Evolutionary conservation across 306 rosid species (phyloP).

Genomic region (Fagus crenata): DNA sequence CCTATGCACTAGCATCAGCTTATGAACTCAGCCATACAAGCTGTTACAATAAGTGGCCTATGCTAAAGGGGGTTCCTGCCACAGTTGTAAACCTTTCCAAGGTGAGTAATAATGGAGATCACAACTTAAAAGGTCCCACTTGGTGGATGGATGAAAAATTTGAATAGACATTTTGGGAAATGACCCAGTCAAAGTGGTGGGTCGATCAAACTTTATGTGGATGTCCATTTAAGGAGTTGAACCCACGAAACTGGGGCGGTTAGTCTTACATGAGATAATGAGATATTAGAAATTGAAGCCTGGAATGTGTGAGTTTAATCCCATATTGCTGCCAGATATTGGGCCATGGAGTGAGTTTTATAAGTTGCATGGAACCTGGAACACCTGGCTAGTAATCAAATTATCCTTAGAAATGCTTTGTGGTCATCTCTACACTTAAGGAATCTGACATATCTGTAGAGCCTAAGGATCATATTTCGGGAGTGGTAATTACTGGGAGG

Average conservation of each 20-base stretch:
- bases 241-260: background rate
- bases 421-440: background rate
- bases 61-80: too few species aligned
- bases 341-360: conserved; percentile 1
- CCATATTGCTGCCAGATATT: background rate
- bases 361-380: background rate
- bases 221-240: background rate
- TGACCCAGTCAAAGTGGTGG: background rate
- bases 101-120: background rate
- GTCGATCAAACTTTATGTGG: background rate
- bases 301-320: background rate
- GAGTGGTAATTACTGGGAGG: background rate
- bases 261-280: background rate
- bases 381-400: background rate
- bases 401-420: background rate
- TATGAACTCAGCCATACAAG: too few species aligned
- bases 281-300: background rate
- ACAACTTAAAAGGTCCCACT: background rate
- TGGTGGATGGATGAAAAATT: background rate
- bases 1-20: too few species aligned
- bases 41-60: too few species aligned
- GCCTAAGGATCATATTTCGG: background rate
- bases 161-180: background rate
- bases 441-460: background rate
- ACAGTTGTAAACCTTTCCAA: background rate